Percentiles rank a stretch among this genome's conserved stretches.
phyloP scores from a whole-genome alignment of 345 rosid species.

The Euclidium syriacum region DNA sequence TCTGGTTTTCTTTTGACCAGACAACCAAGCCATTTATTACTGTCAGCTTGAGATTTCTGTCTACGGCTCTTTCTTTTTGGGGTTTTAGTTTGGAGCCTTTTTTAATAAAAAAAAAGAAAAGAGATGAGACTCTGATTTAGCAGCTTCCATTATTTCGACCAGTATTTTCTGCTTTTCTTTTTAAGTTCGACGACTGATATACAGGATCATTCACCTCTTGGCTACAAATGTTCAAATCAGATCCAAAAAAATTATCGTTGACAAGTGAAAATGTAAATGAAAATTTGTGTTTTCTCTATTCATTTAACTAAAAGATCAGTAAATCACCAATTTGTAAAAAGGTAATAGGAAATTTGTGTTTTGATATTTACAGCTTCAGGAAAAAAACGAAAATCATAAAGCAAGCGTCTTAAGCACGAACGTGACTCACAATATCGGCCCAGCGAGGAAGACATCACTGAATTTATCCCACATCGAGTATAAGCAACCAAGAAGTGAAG shows the following conservation, averaged over 20 bases:
- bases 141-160: neutral
- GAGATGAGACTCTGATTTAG: slow-evolving; percentile 6
- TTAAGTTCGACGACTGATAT: neutral
- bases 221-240: neutral
- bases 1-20: slow-evolving; percentile 14
- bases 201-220: neutral
- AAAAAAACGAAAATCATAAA: neutral
- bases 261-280: too few relatives aligned
- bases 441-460: neutral
- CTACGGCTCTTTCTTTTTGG: slow-evolving; percentile 12
- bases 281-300: too few relatives aligned
- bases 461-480: slow-evolving; percentile 5
- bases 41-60: slow-evolving; percentile 15
- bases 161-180: neutral
- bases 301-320: too few relatives aligned
- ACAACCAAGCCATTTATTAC: neutral
- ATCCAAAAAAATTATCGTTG: neutral
- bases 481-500: neutral
- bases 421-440: too few relatives aligned
- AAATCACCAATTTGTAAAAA: too few relatives aligned
- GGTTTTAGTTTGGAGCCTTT: slow-evolving; percentile 8
- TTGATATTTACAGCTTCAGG: too few relatives aligned
- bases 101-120: neutral
- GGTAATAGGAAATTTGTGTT: too few relatives aligned
- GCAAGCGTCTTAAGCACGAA: too few relatives aligned